Evolutionary conservation across 2,329 filamentous ascomycete genomes (phyloP).

Genomic region (Pleoardoris graminearum): DNA sequence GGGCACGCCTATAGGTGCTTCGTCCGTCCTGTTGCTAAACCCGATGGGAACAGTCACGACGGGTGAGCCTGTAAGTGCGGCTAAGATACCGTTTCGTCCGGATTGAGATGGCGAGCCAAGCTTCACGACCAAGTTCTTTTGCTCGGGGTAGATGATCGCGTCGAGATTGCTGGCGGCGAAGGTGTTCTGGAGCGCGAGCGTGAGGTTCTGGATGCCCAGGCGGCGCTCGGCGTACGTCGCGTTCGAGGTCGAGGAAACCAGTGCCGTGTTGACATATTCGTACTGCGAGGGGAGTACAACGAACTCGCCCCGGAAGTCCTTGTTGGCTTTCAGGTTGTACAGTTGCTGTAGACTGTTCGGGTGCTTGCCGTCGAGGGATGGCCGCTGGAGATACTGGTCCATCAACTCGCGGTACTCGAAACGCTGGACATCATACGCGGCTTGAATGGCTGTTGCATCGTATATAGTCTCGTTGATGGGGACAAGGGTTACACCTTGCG

Average conservation of each 20-base stretch:
- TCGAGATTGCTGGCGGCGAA: constrained; percentile 57
- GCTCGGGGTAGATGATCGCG: constrained; percentile 66
- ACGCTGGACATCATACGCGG: constrained; percentile 61
- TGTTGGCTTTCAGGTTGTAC: constrained; percentile 47
- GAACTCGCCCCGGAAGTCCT: constrained; percentile 51
- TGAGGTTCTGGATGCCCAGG: constrained; percentile 57
- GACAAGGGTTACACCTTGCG: constrained; percentile 56
- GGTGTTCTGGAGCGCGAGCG: constrained; percentile 53
- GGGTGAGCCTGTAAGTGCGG: constrained; percentile 57
- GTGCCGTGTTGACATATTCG: constrained; percentile 56
- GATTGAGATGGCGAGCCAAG: constrained; percentile 60
- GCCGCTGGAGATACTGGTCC: constrained; percentile 58
- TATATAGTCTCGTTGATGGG: constrained; percentile 56
- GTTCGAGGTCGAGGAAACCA: constrained; percentile 57
- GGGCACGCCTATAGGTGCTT: constrained; percentile 62
- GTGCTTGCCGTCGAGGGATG: constrained; percentile 48
- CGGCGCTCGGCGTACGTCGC: constrained; percentile 54
- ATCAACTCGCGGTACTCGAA: constrained; percentile 63
- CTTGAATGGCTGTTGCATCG: constrained; percentile 55
- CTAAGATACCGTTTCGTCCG: constrained; percentile 63
- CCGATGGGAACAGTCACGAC: constrained; percentile 59
- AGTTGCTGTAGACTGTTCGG: constrained; percentile 55
- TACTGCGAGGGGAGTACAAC: constrained; percentile 64
- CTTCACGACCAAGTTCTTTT: constrained; percentile 64
- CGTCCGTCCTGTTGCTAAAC: constrained; percentile 53